phyloP scores from a whole-genome alignment of 2,329 filamentous ascomycete species.

The Colletotrichum sp. region DNA sequence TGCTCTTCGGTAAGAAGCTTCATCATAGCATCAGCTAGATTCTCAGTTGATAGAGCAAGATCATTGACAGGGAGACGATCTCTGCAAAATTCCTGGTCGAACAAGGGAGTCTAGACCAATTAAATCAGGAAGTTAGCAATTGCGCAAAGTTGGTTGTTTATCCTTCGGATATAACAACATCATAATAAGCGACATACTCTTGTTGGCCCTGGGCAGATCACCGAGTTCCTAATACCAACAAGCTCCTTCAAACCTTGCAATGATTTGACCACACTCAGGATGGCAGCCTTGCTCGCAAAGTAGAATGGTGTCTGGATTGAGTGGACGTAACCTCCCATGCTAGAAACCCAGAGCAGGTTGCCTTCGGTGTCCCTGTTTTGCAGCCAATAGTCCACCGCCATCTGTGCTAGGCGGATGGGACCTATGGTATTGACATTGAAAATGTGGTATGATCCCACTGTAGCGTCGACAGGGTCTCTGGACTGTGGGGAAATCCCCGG shows the following conservation, averaged over 20 bases:
- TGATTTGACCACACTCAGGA: conserved; percentile 8
- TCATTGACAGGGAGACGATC: background rate
- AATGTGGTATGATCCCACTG: conserved; percentile 26
- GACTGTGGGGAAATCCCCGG: conserved; percentile 26
- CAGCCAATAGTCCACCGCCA: conserved; percentile 34
- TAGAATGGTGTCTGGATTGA: conserved; percentile 33
- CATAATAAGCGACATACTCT: background rate
- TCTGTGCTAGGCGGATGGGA: conserved; percentile 30
- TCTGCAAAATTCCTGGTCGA: background rate
- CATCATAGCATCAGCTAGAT: conserved; percentile 16
- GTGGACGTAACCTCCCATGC: conserved; percentile 32
- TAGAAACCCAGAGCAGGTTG: conserved; percentile 31
- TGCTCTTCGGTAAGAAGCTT: conserved; percentile 9
- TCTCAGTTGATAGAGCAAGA: background rate
- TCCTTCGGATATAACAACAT: background rate
- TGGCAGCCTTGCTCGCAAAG: conserved; percentile 31
- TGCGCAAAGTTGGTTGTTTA: background rate
- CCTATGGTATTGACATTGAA: conserved; percentile 30
- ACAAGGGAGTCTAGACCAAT: background rate
- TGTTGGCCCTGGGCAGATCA: background rate
- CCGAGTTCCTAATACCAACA: background rate
- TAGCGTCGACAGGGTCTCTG: conserved; percentile 23
- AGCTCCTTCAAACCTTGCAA: background rate
- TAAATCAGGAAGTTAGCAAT: background rate
- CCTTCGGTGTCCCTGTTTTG: conserved; percentile 38